Conservation (phyloP, 441 rosid species). For the Arabidopsis hybrid region DNA sequence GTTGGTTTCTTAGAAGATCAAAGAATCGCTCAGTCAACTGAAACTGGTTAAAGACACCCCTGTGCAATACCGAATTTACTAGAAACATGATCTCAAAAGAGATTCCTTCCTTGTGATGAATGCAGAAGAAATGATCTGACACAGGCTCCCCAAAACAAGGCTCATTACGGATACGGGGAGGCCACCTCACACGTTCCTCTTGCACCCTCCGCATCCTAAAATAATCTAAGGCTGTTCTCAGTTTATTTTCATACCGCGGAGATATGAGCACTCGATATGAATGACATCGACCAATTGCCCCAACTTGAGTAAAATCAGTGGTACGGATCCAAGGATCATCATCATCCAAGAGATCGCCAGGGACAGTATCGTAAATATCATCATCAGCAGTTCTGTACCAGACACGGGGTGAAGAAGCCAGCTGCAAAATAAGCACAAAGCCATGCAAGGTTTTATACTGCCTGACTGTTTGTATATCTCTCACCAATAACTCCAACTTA, state of each 20-base stretch:
- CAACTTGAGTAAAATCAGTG: constrained; percentile 78
- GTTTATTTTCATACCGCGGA: constrained; percentile 69
- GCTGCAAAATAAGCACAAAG: constrained; percentile 66
- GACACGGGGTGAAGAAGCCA: constrained; percentile 75
- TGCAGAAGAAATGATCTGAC: constrained; percentile 66
- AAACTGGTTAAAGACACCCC: constrained; percentile 75
- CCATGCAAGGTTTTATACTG: constrained; percentile 53
- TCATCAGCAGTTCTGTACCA: constrained; percentile 95
- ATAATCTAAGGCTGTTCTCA: constrained; percentile 60
- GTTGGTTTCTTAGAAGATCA: constrained; percentile 64
- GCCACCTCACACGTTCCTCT: constrained; percentile 47
- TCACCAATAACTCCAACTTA: constrained; percentile 83
- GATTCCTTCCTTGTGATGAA: constrained; percentile 62
- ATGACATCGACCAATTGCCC: constrained; percentile 83
- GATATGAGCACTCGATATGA: constrained; percentile 60
- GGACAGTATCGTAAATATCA: constrained; percentile 58
- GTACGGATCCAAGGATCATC: constrained; percentile 99
- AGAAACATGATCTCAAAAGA: constrained; percentile 75
- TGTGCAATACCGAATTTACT: constrained; percentile 80
- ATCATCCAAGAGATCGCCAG: constrained; percentile 84
- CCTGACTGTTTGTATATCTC: constrained; percentile 66
- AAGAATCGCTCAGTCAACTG: constrained; percentile 69
- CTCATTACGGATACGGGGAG: constrained; percentile 57
- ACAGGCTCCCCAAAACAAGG: constrained; percentile 66
- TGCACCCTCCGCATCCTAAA: constrained; percentile 65